Base-by-base conservation (phyloP, 768 basidiomycete species). In the Strobilomyces confusus region DNA sequence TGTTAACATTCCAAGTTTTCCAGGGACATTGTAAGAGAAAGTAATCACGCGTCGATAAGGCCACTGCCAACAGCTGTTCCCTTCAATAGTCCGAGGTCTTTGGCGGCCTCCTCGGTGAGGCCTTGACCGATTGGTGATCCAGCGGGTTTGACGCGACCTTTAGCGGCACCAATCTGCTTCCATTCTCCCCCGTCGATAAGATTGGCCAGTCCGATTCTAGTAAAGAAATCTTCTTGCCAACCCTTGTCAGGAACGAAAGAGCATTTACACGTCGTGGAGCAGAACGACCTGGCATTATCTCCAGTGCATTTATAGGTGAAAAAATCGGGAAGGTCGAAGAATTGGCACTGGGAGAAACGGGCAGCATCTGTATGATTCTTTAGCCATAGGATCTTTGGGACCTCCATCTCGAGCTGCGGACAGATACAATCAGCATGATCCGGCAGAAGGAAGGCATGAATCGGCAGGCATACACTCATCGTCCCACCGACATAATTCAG, bases 371-470 rank as follows among this genome's bases (percentile, higher is more conserved):
- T 95, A 73, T 89, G 77, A 55, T 83, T 86, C 70, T 95, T 98
- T 40, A 98, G 79, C 97, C 97, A 98, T 26, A 98, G 83, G 29
- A 95, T 87, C 70, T 98, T 98, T 0, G 95, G 95, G 41, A 98
- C 83, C 72, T 98, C 95, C 97, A 98, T 98, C 71, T 98, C 95
- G 40, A 98, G 80, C 91, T 97, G 57, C 25, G 37, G 42, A 34
- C 26, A 33, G 23, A 48, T 29, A 29, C 6, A 17, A 49, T 62
- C 40, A 57, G 48, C n/a, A 53, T 22, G 47, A 46, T 48, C 34
- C 15, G 44, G 51, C 41, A 29, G 13, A 22, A 34, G 40, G 22
- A 44, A 49, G 40, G 25, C 12, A 34, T 17, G 38, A 30, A 49
- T 7, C 8, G 17, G 44, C 6, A 19, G 52, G 72, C 76, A 63